Evolutionary conservation across 202 grass and related monocot species (phyloP).

Genomic region (Carex sylvatica): DNA sequence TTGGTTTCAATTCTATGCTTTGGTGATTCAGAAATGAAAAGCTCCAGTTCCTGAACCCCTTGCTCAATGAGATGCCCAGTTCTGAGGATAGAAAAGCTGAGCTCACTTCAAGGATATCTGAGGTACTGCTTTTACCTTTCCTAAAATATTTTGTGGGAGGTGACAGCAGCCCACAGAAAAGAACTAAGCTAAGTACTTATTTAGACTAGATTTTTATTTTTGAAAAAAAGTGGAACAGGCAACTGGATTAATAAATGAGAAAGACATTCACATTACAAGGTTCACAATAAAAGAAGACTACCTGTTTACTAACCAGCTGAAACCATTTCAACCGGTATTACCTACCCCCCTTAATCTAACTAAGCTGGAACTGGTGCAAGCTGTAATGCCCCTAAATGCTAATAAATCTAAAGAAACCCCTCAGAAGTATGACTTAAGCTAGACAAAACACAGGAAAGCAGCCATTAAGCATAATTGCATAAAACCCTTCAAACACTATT

Average conservation of each 20-base stretch:
- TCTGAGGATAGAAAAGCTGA: constrained; percentile 26
- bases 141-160: neutral
- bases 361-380: neutral
- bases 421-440: neutral
- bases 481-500: neutral
- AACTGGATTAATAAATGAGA: neutral
- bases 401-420: neutral
- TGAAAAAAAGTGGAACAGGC: neutral
- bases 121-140: constrained; percentile 27
- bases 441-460: neutral
- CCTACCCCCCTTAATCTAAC: neutral
- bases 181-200: neutral
- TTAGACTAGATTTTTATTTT: neutral
- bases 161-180: neutral
- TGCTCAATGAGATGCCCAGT: constrained; percentile 22
- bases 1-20: neutral
- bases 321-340: neutral
- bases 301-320: neutral
- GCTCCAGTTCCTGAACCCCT: constrained; percentile 40
- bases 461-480: neutral
- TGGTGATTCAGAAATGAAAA: constrained; percentile 47
- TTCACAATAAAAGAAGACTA: neutral
- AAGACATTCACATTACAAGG: neutral
- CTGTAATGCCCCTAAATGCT: neutral
- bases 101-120: constrained; percentile 45